Conservation (phyloP, 2,329 filamentous ascomycete species). For the Lasiodiplodia theobromae region DNA sequence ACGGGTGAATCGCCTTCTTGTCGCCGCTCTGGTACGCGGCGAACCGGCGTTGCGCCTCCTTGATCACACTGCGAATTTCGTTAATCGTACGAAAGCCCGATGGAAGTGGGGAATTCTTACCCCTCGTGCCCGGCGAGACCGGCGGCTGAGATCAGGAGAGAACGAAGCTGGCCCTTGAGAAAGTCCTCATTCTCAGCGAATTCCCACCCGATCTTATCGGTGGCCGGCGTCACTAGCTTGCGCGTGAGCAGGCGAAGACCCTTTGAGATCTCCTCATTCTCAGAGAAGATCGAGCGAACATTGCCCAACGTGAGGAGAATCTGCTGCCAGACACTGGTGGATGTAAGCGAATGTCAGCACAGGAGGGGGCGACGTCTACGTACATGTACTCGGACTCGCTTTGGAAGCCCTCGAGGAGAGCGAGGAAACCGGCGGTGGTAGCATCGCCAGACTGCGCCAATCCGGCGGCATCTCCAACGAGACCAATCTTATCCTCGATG, state of each 20-base stretch:
- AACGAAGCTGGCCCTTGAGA: slow-evolving; percentile 80
- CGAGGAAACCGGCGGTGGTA: slow-evolving; percentile 80
- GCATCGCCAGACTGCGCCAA: slow-evolving; percentile 87
- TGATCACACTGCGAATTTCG: slow-evolving; percentile 64
- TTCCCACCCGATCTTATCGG: slow-evolving; percentile 85
- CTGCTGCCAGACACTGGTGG: slow-evolving; percentile 78
- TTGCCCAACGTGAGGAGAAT: slow-evolving; percentile 77
- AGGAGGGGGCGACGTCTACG: slow-evolving; percentile 35
- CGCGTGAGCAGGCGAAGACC: slow-evolving; percentile 81
- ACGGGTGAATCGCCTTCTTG: slow-evolving; percentile 78
- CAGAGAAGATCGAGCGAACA: slow-evolving; percentile 84
- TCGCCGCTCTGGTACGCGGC: slow-evolving; percentile 73
- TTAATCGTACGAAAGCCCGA: slow-evolving; percentile 21
- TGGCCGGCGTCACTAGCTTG: slow-evolving; percentile 76
- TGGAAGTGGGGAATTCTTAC: slow-evolving; percentile 55
- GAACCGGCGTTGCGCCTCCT: slow-evolving; percentile 81
- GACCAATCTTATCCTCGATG: slow-evolving; percentile 89
- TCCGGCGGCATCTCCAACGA: slow-evolving; percentile 88
- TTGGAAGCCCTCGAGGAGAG: slow-evolving; percentile 84
- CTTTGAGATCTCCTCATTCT: slow-evolving; percentile 73
- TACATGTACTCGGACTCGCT: slow-evolving; percentile 80
- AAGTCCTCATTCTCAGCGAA: slow-evolving; percentile 80
- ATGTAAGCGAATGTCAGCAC: slow-evolving; percentile 25
- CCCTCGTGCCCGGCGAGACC: slow-evolving; percentile 77
- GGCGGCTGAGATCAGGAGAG: slow-evolving; percentile 78